Evolutionary conservation across 805 yeast genomes (phyloP).

Genomic region (Suhomyces emberorum): DNA sequence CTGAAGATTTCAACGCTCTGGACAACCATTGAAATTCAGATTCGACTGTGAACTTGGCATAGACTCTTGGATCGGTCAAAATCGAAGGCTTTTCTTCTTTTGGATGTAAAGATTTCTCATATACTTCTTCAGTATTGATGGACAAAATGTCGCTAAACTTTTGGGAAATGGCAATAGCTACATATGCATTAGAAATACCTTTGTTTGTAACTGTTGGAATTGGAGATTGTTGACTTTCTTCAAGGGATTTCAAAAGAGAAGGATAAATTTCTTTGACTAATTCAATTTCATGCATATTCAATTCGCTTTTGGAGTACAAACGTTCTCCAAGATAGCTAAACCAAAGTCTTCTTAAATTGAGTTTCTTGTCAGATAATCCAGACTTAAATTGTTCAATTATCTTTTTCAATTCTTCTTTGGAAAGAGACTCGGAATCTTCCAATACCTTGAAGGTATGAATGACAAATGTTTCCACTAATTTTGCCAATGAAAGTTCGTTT

Average conservation of each 20-base stretch:
- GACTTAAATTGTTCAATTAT: conserved; percentile 35
- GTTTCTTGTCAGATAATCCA: conserved; percentile 67
- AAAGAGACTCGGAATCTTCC: conserved; percentile 1
- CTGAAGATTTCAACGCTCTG: conserved; percentile 39
- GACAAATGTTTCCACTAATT: conserved; percentile 49
- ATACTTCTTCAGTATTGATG: conserved; percentile 3
- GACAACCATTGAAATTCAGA: conserved; percentile 54
- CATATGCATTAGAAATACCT: conserved; percentile 54
- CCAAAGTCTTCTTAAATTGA: conserved; percentile 68
- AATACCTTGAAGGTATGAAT: conserved; percentile 34
- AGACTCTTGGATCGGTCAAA: conserved; percentile 45
- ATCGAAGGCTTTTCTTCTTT: conserved; percentile 48
- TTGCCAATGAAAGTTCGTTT: conserved; percentile 60
- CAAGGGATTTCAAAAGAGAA: conserved; percentile 23
- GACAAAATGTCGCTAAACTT: conserved; percentile 7
- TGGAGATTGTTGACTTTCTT: conserved; percentile 51
- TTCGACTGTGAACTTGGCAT: conserved; percentile 44
- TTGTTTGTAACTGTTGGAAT: conserved; percentile 50
- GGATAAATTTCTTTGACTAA: conserved; percentile 16
- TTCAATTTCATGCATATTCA: conserved; percentile 1
- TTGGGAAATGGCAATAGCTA: conserved; percentile 32
- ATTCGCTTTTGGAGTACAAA: conserved; percentile 11
- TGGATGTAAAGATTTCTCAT: conserved; percentile 24
- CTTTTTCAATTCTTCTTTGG: conserved; percentile 9
- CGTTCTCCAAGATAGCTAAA: conserved; percentile 44